Percentiles rank a stretch among this genome's conserved stretches.
Evolutionary conservation across 75 land plant species (phyloP).

Genomic region (Picea sitchensis): DNA sequence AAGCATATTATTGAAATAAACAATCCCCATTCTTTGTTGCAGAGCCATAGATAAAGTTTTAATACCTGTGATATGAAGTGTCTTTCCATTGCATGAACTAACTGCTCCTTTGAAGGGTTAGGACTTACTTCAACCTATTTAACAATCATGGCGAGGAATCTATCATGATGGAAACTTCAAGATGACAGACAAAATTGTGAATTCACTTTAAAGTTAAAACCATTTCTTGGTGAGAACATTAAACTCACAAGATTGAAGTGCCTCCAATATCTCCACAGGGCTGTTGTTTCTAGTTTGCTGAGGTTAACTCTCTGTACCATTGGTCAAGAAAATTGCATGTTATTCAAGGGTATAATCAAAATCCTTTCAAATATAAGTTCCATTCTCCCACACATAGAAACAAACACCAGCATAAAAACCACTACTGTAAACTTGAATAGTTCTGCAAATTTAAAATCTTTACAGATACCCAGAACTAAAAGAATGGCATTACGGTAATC

Average conservation of each 20-base stretch:
- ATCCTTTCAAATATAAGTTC: constrained; percentile 22
- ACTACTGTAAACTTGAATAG: neutral
- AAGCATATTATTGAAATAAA: no score
- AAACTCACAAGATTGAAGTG: constrained; percentile 39
- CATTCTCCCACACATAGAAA: neutral
- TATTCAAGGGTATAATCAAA: constrained; percentile 1
- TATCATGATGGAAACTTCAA: no score
- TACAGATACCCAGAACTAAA: neutral
- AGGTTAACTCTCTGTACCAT: constrained; percentile 24
- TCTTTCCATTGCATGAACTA: no score
- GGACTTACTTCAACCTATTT: no score
- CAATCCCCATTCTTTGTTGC: no score
- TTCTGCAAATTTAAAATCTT: neutral
- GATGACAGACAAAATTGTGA: no score
- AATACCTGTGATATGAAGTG: no score
- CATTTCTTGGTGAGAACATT: no score
- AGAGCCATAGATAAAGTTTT: no score
- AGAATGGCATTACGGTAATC: constrained; percentile 11
- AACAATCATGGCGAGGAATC: no score
- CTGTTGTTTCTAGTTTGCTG: constrained; percentile 32
- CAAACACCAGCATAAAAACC: neutral
- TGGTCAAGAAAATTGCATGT: neutral
- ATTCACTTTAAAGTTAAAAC: no score
- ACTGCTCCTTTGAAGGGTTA: no score
- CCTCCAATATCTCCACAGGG: constrained; percentile 28